Conservation (phyloP, 2,329 filamentous ascomycete genomes). For the Fusarium armeniacum region DNA sequence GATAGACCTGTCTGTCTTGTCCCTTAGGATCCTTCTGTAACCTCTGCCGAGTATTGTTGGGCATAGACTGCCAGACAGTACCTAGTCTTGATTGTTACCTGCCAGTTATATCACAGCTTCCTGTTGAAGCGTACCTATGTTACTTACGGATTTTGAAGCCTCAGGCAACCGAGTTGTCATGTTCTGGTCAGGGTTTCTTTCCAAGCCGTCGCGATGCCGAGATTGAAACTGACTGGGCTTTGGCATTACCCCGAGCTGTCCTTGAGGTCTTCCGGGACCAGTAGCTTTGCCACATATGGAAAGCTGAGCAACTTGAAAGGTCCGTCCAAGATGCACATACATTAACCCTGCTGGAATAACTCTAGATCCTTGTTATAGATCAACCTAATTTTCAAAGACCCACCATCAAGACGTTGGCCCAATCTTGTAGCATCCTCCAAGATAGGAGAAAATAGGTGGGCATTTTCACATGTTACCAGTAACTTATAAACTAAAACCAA, state of each 20-base stretch:
- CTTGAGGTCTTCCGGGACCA: neutral
- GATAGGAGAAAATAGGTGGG: neutral
- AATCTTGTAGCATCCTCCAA: neutral
- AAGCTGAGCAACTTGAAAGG: neutral
- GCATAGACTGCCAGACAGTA: too few species aligned
- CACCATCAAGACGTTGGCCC: neutral
- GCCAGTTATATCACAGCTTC: neutral
- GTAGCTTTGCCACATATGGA: neutral
- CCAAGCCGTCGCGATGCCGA: neutral
- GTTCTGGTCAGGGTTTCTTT: neutral
- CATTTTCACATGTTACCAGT: neutral
- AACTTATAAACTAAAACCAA: too few species aligned
- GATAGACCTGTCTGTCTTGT: too few species aligned
- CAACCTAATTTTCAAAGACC: neutral
- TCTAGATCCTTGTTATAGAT: neutral
- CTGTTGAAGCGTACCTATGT: neutral
- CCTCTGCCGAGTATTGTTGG: neutral
- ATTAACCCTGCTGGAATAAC: neutral
- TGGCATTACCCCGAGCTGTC: too few species aligned
- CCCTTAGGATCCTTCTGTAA: too few species aligned
- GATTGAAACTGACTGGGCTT: neutral
- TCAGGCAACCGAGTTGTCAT: neutral
- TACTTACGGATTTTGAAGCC: neutral
- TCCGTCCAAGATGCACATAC: neutral
- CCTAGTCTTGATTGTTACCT: neutral